These are phyloP conservation scores for Flaveria ramosissima DNA, from an alignment of 129 eudicot species.

Conservation along the genomic window DNA sequence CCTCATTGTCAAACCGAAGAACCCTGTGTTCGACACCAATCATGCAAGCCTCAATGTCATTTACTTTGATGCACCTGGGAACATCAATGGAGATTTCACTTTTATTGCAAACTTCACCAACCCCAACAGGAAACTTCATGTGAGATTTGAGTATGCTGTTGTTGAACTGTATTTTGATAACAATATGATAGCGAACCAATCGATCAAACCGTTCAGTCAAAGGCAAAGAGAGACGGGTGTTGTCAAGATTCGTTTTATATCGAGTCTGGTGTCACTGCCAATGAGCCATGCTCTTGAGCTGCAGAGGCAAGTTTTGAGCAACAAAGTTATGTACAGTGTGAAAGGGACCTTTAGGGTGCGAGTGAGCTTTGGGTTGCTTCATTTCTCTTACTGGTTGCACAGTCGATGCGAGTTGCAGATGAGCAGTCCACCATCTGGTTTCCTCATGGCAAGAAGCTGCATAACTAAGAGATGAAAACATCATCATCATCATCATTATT, in stretches of 20 bases:
- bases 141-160: slow-evolving; percentile 63
- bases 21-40: slow-evolving; percentile 67
- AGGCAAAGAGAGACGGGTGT: slow-evolving; percentile 49
- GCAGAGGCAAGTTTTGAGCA: slow-evolving; percentile 63
- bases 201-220: slow-evolving; percentile 60
- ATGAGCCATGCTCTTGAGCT: slow-evolving; percentile 63
- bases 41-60: slow-evolving; percentile 67
- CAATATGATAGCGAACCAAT: slow-evolving; percentile 57
- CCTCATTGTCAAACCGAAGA: slow-evolving; percentile 59
- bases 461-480: slow-evolving; percentile 63
- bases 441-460: slow-evolving; percentile 64
- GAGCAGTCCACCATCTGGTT: slow-evolving; percentile 88
- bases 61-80: slow-evolving; percentile 66
- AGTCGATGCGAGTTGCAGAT: slow-evolving; percentile 73
- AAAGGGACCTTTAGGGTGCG: slow-evolving; percentile 69
- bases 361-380: slow-evolving; percentile 60
- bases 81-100: slow-evolving; percentile 66
- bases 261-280: slow-evolving; percentile 76
- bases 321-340: slow-evolving; percentile 59
- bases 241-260: slow-evolving; percentile 57
- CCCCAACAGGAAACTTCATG: slow-evolving; percentile 69
- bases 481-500: not conserved
- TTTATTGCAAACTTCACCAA: slow-evolving; percentile 80
- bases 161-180: slow-evolving; percentile 58
- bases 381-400: slow-evolving; percentile 75